Conservation (phyloP, 2,329 filamentous ascomycete genomes). For the Didymella pomorum region DNA sequence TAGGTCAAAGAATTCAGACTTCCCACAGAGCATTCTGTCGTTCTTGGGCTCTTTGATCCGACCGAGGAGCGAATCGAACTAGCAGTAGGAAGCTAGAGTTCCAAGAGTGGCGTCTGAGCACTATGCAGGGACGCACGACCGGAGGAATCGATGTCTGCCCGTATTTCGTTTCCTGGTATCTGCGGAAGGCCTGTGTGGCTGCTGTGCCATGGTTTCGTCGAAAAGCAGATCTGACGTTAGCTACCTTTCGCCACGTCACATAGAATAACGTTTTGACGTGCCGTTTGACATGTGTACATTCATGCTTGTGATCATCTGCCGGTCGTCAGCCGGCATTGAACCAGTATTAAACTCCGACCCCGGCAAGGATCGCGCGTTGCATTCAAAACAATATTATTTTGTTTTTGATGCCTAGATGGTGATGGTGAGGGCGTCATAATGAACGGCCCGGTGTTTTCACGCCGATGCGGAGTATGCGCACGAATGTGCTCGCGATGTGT, state of each 20-base stretch:
- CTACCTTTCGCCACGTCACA: neutral
- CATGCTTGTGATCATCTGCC: neutral
- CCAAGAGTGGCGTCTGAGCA: too few species aligned
- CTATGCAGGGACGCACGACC: neutral
- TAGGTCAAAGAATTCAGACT: too few species aligned
- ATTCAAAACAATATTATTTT: neutral
- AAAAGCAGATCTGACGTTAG: neutral
- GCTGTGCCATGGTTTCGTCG: neutral
- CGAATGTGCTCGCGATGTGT: neutral
- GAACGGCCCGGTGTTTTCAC: neutral
- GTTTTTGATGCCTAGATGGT: neutral
- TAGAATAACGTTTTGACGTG: neutral
- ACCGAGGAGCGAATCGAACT: too few species aligned
- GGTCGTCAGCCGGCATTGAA: neutral
- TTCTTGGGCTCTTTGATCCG: too few species aligned
- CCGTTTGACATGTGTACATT: neutral
- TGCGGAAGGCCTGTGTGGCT: neutral
- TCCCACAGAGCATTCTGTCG: too few species aligned
- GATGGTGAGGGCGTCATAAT: neutral
- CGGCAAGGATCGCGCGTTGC: neutral
- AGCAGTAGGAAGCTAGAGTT: too few species aligned
- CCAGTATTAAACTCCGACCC: neutral
- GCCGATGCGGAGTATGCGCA: neutral
- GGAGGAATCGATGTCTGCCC: too few species aligned
- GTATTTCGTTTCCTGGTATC: neutral